Evolutionary conservation across 768 basidiomycete genomes (phyloP), one percentile per base, ranked within the genome.

Genomic region (Cantharellus anzutake): DNA sequence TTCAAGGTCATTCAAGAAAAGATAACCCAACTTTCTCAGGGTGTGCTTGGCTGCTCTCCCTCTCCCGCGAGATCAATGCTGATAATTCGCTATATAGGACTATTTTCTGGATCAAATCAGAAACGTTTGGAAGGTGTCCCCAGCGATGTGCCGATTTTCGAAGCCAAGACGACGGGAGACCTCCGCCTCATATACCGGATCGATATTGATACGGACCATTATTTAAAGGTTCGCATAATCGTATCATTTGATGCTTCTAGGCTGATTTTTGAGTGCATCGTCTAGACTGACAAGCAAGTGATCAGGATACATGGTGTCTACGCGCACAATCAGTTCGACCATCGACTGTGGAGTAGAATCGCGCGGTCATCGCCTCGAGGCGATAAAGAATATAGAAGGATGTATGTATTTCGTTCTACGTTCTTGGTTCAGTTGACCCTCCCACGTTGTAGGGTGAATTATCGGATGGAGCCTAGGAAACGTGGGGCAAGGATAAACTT

Each of bases 41-140:
- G 83, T 0, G 20, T 29, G 20, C 20, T 29, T 29, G 20, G 20
- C 20, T 29, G 20, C 20, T 29, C 20, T 29, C 20, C 20, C 20
- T 29, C 20, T 29, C 20, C 20, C 20, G 20, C 20, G 20, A 29
- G 20, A 29, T 29, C 20, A 29, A 29, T 29, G 20, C 1, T 29
- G 20, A 29, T 29, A 29, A 29, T 29, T 29, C 20, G 0, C 20
- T 29, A 29, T 29, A 29, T 29, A 16, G 56, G 83, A 0, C 76
- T 80, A 59, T 84, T 86, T 64, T 84, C 83, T 0, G 71, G 73
- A 5, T 79, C 81, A 60, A 85, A 84, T 62, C 81, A 85, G 64
- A 82, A 82, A 67, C 69, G 75, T 4, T 69, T 84, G 7, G 52
- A 7, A 11, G 78, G 72, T 35, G 74, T 74, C 0, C 56, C 66